Evolutionary conservation across 78 protist species (phyloP), one percentile per base, ranked within the genome.

Genomic region (Carpediemonas membranifera): DNA sequence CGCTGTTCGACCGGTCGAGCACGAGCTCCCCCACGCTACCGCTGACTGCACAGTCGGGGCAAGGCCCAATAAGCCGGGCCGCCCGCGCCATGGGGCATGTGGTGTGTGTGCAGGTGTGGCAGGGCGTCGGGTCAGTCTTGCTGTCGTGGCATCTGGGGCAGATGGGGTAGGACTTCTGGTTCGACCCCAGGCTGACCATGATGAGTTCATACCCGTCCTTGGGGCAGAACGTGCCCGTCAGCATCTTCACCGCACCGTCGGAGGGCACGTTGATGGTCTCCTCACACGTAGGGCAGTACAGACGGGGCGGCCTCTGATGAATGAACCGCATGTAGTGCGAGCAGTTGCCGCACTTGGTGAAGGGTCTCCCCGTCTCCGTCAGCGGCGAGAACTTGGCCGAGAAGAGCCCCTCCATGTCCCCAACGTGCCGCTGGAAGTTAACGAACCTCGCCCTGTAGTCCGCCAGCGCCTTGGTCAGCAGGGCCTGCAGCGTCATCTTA

Each of bases 121-220:
- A n/a, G n/a, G n/a, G n/a, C n/a, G n/a, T n/a, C n/a, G n/a, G n/a
- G n/a, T n/a, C n/a, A n/a, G n/a, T n/a, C n/a, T n/a, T n/a, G n/a
- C n/a, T n/a, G n/a, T n/a, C n/a, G n/a, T n/a, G 15, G 21, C 35
- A 28, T 0, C 30, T 41, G 2, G 74, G 75, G 30, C 72, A 68
- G 25, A 69, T 16, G 5, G 65, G 57, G 44, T 21, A 43, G 15
- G 72, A 0, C 14, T 11, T 0, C n/a, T 75, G 72, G 39, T 18
- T n/a, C 2, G 21, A 2, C 16, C 43, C 44, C 21, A n/a, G 14
- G 7, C 33, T 2, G 31, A 28, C 62, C 39, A 80, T 16, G 39
- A 72, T 27, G 7, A 80, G 76, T 52, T 74, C 84, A 24, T 61
- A 80, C 44, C 15, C 44, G 71, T 75, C 78, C 30, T 3, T n/a